A percentile compares a stretch with the other conserved stretches of the same genome.
These are phyloP conservation scores for Clohesyomyces aquaticus DNA, from an alignment of 495 filamentous ascomycete species.

Conservation along the genomic window DNA sequence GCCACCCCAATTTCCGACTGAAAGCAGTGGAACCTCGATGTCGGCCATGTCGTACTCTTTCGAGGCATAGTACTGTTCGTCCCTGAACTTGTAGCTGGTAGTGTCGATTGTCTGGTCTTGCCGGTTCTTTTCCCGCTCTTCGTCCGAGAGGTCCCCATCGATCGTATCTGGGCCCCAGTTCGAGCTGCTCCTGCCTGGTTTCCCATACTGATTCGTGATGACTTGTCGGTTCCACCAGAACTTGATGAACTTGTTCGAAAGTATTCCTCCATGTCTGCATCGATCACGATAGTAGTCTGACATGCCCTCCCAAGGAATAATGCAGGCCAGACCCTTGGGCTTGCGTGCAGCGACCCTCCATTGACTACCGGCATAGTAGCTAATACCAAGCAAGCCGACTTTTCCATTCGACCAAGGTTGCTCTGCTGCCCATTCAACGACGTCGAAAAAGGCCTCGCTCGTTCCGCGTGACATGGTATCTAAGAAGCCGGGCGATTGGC, in stretches of 20 bases:
- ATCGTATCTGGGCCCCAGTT: conserved; percentile 61
- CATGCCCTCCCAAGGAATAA: conserved; percentile 73
- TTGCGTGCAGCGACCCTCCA: conserved; percentile 66
- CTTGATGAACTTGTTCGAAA: conserved; percentile 64
- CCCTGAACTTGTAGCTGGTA: conserved; percentile 56
- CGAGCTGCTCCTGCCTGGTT: conserved; percentile 47
- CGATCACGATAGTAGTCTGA: conserved; percentile 67
- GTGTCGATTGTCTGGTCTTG: conserved; percentile 66
- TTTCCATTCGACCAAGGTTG: conserved; percentile 65
- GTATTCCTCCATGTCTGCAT: conserved; percentile 67
- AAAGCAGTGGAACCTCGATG: conserved; percentile 64
- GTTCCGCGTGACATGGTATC: conserved; percentile 65
- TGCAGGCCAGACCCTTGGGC: conserved; percentile 62
- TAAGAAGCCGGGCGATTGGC: conserved; percentile 61
- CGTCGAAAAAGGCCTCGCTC: conserved; percentile 62
- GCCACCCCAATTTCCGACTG: conserved; percentile 69
- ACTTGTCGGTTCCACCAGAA: conserved; percentile 72
- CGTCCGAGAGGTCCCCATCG: conserved; percentile 58
- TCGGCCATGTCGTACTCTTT: conserved; percentile 65
- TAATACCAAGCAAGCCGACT: conserved; percentile 64
- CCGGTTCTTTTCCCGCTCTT: conserved; percentile 56
- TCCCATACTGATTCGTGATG: conserved; percentile 65
- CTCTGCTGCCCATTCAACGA: conserved; percentile 67
- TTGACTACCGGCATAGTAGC: conserved; percentile 66
- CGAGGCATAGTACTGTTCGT: conserved; percentile 63